Percentiles rank a stretch among this genome's conserved stretches.
Evolutionary conservation across 1,139 yeast species (phyloP).

Genomic region (Suhomyces guaymorum): DNA sequence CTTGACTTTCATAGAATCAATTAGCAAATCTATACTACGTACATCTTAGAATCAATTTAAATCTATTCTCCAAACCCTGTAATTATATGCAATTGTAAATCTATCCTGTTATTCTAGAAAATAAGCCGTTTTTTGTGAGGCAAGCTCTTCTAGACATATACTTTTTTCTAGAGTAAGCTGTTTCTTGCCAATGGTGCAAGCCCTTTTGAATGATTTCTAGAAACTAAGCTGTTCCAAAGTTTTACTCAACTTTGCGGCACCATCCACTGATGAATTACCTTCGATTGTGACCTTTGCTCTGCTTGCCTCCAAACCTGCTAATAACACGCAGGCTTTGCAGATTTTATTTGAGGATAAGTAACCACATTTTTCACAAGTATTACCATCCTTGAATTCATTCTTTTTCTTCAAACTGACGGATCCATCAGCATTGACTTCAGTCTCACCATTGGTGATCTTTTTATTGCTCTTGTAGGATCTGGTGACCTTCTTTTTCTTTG

Average conservation of each 20-base stretch:
- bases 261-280: conserved; percentile 50
- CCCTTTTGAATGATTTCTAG: conserved; percentile 24
- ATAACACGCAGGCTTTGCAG: conserved; percentile 89
- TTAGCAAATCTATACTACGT: too few relatives aligned
- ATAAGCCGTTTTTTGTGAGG: background rate
- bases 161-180: too few relatives aligned
- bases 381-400: conserved; percentile 55
- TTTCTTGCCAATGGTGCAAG: too few relatives aligned
- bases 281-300: conserved; percentile 64
- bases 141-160: background rate
- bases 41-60: too few relatives aligned
- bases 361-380: conserved; percentile 86
- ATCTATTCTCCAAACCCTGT: too few relatives aligned
- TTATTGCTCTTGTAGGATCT: conserved; percentile 31
- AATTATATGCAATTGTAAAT: too few relatives aligned
- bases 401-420: conserved; percentile 45
- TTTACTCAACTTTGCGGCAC: conserved; percentile 70
- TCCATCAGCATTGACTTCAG: conserved; percentile 62
- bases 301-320: conserved; percentile 80
- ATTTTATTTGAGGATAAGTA: conserved; percentile 83
- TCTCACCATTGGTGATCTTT: conserved; percentile 24
- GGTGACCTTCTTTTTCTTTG: conserved; percentile 45
- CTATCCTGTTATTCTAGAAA: too few relatives aligned
- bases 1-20: too few relatives aligned
- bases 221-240: conserved; percentile 66